Base-by-base conservation (phyloP, 2,329 filamentous ascomycete species). In the Hypoxylon sp. region DNA sequence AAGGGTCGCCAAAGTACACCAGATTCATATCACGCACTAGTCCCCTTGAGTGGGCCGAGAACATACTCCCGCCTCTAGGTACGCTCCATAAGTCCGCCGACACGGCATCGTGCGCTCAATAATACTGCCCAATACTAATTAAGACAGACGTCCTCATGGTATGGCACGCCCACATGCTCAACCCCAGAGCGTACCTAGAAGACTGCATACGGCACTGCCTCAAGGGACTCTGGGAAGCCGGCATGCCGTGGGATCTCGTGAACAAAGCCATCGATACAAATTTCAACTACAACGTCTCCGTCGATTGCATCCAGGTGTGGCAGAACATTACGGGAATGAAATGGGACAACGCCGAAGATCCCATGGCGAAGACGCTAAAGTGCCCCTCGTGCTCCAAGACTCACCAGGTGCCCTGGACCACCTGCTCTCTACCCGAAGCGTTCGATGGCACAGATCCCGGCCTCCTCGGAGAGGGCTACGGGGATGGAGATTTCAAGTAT, bases 101-200 rank as follows among this genome's bases (percentile, higher is more conserved):
- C n/a, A 26, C 24, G 59, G 35, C 27, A 37, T 65, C 21, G 29
- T 29, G 33, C 27, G 42, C 31, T 24, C 10, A 3, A n/a, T 18
- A 18, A 67, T 50, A 66, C 65, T n/a, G n/a, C n/a, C n/a, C n/a
- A n/a, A n/a, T n/a, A 31, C 72, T 75, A 13, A 71, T 35, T 13
- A 10, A 2, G 23, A 17, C 72, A 80, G 90, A 93, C 73, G 84
- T 93, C 0, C 73, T 92, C 17, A 90, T 93, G 88, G 86, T 93
- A 0, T 90, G 88, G 87, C 90, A 94, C 72, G 78, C 88, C 0
- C 90, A 91, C 68, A 88, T 91, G 84, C 82, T 94, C 2, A 93
- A 92, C 65, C 90, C 90, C 0, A 79, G 88, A 35, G 78, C 77
- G n/a, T 93, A 87, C 69, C 81, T 92, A 3, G 89, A 93, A 67